Percentiles rank a stretch among this genome's conserved stretches.
phyloP scores from a whole-genome alignment of 768 basidiomycete genomes.

The Tricholoma sp. region DNA sequence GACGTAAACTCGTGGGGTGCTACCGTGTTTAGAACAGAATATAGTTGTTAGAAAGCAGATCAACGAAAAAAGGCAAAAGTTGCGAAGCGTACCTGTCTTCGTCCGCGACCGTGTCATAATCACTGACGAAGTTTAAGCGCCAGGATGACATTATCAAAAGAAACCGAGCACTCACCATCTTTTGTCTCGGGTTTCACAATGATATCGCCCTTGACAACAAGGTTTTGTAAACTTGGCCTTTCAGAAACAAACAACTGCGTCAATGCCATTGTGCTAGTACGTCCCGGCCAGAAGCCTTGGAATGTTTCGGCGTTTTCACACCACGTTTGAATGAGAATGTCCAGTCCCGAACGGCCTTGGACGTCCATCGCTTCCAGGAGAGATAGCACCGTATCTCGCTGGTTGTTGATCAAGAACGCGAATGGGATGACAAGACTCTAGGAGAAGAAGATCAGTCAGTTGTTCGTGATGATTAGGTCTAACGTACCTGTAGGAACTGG shows the following conservation, averaged over 20 bases:
- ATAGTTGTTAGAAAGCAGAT: conserved; percentile 21
- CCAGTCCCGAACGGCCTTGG: conserved; percentile 62
- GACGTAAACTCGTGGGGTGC: conserved; percentile 83
- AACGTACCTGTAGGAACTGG: conserved; percentile 77
- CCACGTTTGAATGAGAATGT: conserved; percentile 89
- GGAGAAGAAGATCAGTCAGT: neutral
- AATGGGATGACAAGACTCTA: conserved; percentile 91
- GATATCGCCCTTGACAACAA: conserved; percentile 88
- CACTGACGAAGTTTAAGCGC: conserved; percentile 45
- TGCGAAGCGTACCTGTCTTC: conserved; percentile 60
- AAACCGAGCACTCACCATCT: conserved; percentile 54
- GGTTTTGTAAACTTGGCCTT: conserved; percentile 57
- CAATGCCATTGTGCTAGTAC: conserved; percentile 81
- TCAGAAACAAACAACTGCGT: conserved; percentile 65
- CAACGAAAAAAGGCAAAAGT: conserved; percentile 6
- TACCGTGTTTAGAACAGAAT: conserved; percentile 30
- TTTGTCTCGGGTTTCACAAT: conserved; percentile 77
- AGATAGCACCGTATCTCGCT: conserved; percentile 72
- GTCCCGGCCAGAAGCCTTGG: conserved; percentile 91
- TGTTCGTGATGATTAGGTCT: neutral
- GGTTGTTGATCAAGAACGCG: conserved; percentile 86
- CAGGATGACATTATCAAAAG: conserved; percentile 3
- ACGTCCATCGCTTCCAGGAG: conserved; percentile 68
- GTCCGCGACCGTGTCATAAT: conserved; percentile 97
- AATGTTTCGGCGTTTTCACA: conserved; percentile 93